Percentiles rank a stretch among this genome's conserved stretches.
These are phyloP conservation scores for Aspergillus sp. DNA, from an alignment of 2,329 filamentous ascomycete species.

Conservation along the genomic window DNA sequence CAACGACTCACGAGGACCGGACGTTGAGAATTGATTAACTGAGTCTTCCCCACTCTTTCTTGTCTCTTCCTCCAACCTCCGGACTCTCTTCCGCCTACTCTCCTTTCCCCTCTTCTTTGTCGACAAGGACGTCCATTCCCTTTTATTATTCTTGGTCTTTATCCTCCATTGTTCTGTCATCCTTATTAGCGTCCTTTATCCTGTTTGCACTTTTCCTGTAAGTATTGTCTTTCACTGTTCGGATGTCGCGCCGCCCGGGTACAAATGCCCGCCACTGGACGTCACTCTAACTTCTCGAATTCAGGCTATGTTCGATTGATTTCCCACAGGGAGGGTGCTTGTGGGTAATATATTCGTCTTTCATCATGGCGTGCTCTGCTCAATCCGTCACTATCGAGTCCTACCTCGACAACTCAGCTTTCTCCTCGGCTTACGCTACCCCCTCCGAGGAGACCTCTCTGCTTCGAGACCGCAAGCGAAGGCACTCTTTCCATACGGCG, in stretches of 20 bases:
- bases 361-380: constrained; percentile 39
- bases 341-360: constrained; percentile 2
- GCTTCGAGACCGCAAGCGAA: constrained; percentile 40
- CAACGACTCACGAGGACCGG: neutral
- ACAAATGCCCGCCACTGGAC: constrained; percentile 1
- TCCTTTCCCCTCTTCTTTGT: constrained; percentile 5
- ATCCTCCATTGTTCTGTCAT: constrained; percentile 8
- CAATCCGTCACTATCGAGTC: constrained; percentile 42
- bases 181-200: constrained; percentile 4
- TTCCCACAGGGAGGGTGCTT: neutral
- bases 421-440: constrained; percentile 27
- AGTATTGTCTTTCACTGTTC: constrained; percentile 4
- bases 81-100: neutral
- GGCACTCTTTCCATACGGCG: constrained; percentile 47
- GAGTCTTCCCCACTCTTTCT: constrained; percentile 4
- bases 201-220: constrained; percentile 5
- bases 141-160: constrained; percentile 3
- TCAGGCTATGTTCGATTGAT: constrained; percentile 18
- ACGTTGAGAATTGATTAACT: constrained; percentile 4
- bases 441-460: constrained; percentile 34
- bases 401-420: constrained; percentile 29
- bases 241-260: neutral
- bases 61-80: neutral
- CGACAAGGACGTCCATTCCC: neutral
- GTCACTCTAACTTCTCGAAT: constrained; percentile 1